phyloP scores from a whole-genome alignment of 331 rosid species.

The Malus hybrid region DNA sequence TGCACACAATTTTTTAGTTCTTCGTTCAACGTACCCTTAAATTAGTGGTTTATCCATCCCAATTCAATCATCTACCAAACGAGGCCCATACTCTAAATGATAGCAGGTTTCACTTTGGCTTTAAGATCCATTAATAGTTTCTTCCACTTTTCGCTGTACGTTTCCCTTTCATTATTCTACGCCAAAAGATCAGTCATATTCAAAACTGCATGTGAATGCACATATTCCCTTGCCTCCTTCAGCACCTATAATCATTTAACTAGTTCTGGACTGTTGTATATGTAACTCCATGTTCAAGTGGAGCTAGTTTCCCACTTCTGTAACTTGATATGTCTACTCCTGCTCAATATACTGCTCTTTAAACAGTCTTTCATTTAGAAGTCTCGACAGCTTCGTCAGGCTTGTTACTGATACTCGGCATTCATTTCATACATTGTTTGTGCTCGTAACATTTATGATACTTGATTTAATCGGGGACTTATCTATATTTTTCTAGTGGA shows the following conservation, averaged over 20 bases:
- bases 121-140: no score
- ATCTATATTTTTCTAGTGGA: slow-evolving; percentile 45
- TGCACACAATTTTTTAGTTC: no score
- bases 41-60: no score
- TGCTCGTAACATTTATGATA: background rate
- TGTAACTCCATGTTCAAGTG: background rate
- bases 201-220: background rate
- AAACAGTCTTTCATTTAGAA: background rate
- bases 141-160: background rate
- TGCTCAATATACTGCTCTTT: background rate
- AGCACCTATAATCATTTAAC: background rate
- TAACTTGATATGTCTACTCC: background rate
- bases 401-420: background rate
- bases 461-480: slow-evolving; percentile 22
- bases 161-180: background rate
- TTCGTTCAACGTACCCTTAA: no score
- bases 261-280: background rate
- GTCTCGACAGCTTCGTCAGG: background rate
- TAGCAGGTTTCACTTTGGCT: no score
- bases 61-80: no score
- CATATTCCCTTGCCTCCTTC: background rate
- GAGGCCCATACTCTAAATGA: no score
- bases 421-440: background rate
- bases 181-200: no score
- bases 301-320: background rate